phyloP scores from a whole-genome alignment of 768 basidiomycete species.

The Xerocomellus intermedius region DNA sequence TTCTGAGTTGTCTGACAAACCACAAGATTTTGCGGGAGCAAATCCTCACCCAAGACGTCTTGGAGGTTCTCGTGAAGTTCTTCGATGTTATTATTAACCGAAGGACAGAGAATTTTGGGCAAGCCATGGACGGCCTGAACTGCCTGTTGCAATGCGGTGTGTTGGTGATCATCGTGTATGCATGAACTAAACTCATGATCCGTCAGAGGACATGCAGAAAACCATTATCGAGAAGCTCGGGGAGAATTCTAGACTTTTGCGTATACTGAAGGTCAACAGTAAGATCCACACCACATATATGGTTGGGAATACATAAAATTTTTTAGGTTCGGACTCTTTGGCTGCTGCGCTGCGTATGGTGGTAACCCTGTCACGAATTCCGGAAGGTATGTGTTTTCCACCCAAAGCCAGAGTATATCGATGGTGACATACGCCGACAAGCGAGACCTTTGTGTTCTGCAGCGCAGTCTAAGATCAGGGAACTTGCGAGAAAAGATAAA shows the following conservation, averaged over 20 bases:
- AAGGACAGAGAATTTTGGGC: conserved; percentile 6
- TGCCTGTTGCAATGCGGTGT: conserved; percentile 19
- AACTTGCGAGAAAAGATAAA: conserved; percentile 7
- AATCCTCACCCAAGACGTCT: conserved; percentile 17
- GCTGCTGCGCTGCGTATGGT: conserved; percentile 18
- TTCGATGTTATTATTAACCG: conserved; percentile 9
- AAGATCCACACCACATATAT: neutral
- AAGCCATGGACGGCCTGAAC: conserved; percentile 23
- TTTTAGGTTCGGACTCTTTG: neutral
- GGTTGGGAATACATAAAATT: neutral
- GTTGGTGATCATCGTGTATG: neutral
- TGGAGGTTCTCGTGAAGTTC: conserved; percentile 10
- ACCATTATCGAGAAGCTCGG: conserved; percentile 7
- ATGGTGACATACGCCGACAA: neutral
- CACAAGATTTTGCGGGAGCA: conserved; percentile 13
- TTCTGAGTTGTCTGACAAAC: conserved; percentile 19
- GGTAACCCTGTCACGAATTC: conserved; percentile 10
- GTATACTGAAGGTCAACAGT: conserved; percentile 16
- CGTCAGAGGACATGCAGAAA: conserved; percentile 11
- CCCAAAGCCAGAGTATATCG: too few relatives aligned
- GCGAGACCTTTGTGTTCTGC: neutral
- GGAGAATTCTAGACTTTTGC: conserved; percentile 8
- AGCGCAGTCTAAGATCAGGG: conserved; percentile 11
- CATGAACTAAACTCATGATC: neutral
- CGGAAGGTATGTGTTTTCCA: conserved; percentile 3